Evolutionary conservation across 768 basidiomycete genomes (phyloP).

Genomic region (Lyophyllum shimeji): DNA sequence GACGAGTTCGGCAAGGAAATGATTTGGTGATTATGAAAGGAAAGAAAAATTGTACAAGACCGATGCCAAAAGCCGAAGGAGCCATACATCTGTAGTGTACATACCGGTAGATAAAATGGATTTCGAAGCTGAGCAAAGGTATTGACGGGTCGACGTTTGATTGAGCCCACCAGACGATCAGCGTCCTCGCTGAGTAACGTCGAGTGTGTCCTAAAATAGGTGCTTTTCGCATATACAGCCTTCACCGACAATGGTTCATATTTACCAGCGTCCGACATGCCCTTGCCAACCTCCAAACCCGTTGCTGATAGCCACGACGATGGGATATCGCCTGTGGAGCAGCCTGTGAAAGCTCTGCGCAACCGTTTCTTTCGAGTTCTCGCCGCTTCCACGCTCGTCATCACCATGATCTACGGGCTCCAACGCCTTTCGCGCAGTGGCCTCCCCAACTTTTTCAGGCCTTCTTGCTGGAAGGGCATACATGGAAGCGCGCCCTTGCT

Average conservation of each 20-base stretch:
- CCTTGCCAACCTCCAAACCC: constrained; percentile 13
- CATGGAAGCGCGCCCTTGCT: constrained; percentile 17
- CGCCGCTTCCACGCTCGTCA: constrained; percentile 43
- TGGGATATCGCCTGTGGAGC: not conserved
- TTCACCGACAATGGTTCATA: no score
- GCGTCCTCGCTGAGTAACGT: not conserved
- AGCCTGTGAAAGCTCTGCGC: not conserved
- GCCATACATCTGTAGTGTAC: not conserved
- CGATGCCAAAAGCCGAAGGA: no score
- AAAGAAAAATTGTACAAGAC: not conserved
- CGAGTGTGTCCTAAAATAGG: no score
- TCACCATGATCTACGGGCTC: constrained; percentile 8
- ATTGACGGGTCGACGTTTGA: no score
- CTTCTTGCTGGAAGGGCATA: constrained; percentile 9
- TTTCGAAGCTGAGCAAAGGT: no score
- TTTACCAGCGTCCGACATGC: not conserved
- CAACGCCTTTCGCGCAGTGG: constrained; percentile 3
- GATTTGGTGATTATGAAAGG: constrained; percentile 5
- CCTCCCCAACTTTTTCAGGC: not conserved
- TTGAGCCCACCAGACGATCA: not conserved
- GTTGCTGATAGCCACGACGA: not conserved
- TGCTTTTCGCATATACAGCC: no score
- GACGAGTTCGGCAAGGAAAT: constrained; percentile 31
- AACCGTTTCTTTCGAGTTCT: constrained; percentile 42
- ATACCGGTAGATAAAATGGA: not conserved